Base-by-base conservation (phyloP, 2,329 filamentous ascomycete species). In the Ilyonectria robusta region DNA sequence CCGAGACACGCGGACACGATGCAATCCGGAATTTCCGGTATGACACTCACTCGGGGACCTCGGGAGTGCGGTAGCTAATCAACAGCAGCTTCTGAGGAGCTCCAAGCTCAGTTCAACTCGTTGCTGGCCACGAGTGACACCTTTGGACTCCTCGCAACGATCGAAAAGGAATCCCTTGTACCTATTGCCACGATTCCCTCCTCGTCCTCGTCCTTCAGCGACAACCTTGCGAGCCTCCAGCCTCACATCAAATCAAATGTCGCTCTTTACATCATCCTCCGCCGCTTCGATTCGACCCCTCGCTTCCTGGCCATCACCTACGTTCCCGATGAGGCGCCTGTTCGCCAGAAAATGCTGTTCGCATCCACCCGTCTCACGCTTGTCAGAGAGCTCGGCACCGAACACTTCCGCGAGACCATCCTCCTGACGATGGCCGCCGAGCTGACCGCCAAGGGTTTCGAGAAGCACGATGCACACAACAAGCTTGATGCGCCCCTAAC, bases 331-430 rank as follows among this genome's bases (percentile, higher is more conserved):
- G 78, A 88, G 1, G 93, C 93, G 44, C 92, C 91, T 31, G 93
- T 96, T 63, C 90, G 93, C 44, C 92, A 94, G 79, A 96, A 96
- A 85, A 96, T 94, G 91, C 87, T 96, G 23, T 95, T 95, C 79
- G 93, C 93, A 6, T 89, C 90, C 26, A 95, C 93, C 31, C 88
- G 93, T 10, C 84, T 95, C 73, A 93, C 93, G 0, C 86, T 96
- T 1, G 88, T 92, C 56, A 88, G 93, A 47, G 93, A 95, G 81
- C 85, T 96, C 10, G 93, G 94, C 51, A 88, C 89, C 60, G 93
- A 96, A 79, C 87, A 94, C 75, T 95, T 96, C 81, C 84, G 91
- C 58, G 92, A 95, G 78, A 92, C 89, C 26, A 85, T 95, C 47
- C 94, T 95, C 77, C 89, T 87, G 11, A 95, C 92, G 1, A 88